Percentiles rank a stretch among this genome's conserved stretches.
Conservation (phyloP, 2,329 filamentous ascomycete genomes). For the Trichocomaceae sp. region DNA sequence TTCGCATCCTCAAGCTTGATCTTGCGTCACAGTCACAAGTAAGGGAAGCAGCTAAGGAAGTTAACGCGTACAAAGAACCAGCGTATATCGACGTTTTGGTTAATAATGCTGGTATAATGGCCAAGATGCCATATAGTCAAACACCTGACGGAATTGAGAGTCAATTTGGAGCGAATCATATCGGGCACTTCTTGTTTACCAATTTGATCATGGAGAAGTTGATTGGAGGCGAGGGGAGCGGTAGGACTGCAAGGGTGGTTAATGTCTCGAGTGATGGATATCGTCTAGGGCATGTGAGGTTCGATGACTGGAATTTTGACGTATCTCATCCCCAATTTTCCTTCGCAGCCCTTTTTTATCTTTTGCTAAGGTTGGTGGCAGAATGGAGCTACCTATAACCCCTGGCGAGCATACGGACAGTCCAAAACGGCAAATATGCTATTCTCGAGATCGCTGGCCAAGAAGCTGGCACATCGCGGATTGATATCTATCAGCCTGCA, state of each 20-base stretch:
- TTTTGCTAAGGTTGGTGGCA: slow-evolving; percentile 3
- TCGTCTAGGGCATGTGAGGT: slow-evolving; percentile 37
- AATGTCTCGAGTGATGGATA: slow-evolving; percentile 43
- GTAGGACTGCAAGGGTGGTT: slow-evolving; percentile 30
- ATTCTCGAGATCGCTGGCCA: slow-evolving; percentile 10
- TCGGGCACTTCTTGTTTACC: slow-evolving; percentile 36
- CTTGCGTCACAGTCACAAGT: slow-evolving; percentile 27
- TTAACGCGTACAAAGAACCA: slow-evolving; percentile 24
- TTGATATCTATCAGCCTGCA: slow-evolving; percentile 11
- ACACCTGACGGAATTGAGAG: slow-evolving; percentile 34
- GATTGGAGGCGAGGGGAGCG: slow-evolving; percentile 15
- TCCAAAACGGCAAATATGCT: slow-evolving; percentile 14
- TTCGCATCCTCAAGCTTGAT: slow-evolving; percentile 28
- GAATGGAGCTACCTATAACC: slow-evolving; percentile 24
- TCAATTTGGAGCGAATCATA: slow-evolving; percentile 35
- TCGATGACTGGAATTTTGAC: slow-evolving; percentile 41
- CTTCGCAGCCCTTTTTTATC: no score
- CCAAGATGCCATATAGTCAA: slow-evolving; percentile 18
- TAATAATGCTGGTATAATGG: slow-evolving; percentile 41
- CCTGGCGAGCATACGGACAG: slow-evolving; percentile 39
- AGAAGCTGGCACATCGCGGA: slow-evolving; percentile 4
- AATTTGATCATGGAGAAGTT: slow-evolving; percentile 33
- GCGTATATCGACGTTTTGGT: slow-evolving; percentile 36
- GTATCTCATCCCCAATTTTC: slow-evolving; percentile 17
- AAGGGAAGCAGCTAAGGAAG: slow-evolving; percentile 25